Percentiles rank a stretch among this genome's conserved stretches.
Conservation (phyloP, 2,329 filamentous ascomycete genomes). For the Akanthomyces dipterigenus region DNA sequence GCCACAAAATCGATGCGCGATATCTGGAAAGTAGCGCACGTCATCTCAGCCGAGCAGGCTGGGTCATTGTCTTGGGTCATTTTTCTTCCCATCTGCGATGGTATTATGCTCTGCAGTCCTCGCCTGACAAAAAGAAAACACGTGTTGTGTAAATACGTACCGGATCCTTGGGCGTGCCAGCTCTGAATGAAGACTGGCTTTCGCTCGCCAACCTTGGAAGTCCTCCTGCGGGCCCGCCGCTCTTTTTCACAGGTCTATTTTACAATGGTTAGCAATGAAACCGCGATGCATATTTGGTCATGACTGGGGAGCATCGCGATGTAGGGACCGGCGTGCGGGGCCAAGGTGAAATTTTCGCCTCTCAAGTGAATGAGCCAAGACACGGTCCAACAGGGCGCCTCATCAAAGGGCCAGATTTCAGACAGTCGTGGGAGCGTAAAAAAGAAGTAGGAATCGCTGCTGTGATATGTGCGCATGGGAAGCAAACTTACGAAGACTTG, state of each 20-base stretch:
- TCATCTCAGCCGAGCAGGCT: neutral
- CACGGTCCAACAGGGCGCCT: neutral
- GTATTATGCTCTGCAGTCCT: neutral
- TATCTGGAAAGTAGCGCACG: neutral
- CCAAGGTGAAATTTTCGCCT: constrained; percentile 2
- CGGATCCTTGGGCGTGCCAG: constrained; percentile 46
- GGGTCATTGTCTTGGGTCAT: neutral
- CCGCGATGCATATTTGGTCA: neutral
- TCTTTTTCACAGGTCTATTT: constrained; percentile 65
- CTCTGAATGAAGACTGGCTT: constrained; percentile 54
- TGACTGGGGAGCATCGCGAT: neutral
- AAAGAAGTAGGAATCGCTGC: neutral
- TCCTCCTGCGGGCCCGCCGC: constrained; percentile 60
- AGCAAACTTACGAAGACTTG: constrained; percentile 59
- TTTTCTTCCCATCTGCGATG: neutral
- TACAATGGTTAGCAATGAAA: constrained; percentile 8
- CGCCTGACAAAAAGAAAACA: neutral
- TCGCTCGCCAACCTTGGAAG: constrained; percentile 60
- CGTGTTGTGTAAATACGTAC: constrained; percentile 34
- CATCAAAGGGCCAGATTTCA: neutral
- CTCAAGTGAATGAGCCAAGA: neutral
- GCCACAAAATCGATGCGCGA: constrained; percentile 3
- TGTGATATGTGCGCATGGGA: neutral
- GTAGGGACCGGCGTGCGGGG: constrained; percentile 2
- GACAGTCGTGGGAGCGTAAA: neutral